Percentiles rank a stretch among this genome's conserved stretches.
These are phyloP conservation scores for Zygnema cylindricum DNA, from an alignment of 139 green algal species.

Conservation along the genomic window DNA sequence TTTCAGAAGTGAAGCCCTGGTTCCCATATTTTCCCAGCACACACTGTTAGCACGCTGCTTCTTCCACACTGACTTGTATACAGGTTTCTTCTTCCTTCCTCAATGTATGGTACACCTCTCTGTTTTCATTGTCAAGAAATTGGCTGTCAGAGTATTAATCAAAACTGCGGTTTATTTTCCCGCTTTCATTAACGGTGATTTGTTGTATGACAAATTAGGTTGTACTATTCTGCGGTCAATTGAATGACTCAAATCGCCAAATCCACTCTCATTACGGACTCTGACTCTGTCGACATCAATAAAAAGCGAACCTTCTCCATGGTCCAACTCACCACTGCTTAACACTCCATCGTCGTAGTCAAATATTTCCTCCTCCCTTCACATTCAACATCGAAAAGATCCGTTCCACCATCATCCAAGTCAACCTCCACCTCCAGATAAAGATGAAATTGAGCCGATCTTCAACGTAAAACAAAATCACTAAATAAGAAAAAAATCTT, in stretches of 20 bases:
- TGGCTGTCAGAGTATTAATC: background rate
- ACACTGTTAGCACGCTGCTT: background rate
- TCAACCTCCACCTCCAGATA: slow-evolving; percentile 11
- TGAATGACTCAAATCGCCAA: background rate
- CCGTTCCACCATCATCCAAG: slow-evolving; percentile 32
- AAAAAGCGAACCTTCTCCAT: background rate
- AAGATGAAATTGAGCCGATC: slow-evolving; percentile 16
- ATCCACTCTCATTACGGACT: background rate
- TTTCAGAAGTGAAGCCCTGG: background rate
- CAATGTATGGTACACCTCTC: no score
- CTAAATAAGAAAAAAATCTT: slow-evolving; percentile 37
- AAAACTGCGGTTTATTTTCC: background rate
- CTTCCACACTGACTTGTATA: background rate
- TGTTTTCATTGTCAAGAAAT: background rate
- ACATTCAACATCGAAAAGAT: slow-evolving; percentile 23
- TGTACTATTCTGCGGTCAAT: background rate
- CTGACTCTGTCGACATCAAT: background rate
- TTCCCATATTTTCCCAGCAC: background rate
- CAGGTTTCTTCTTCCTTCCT: background rate
- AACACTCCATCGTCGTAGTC: background rate
- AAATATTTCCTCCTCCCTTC: background rate
- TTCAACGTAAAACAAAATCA: slow-evolving; percentile 29
- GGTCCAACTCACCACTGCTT: background rate
- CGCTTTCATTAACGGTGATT: background rate
- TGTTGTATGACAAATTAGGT: background rate